phyloP scores from a whole-genome alignment of 768 basidiomycete species.

The Pleurotus tuber-regium region DNA sequence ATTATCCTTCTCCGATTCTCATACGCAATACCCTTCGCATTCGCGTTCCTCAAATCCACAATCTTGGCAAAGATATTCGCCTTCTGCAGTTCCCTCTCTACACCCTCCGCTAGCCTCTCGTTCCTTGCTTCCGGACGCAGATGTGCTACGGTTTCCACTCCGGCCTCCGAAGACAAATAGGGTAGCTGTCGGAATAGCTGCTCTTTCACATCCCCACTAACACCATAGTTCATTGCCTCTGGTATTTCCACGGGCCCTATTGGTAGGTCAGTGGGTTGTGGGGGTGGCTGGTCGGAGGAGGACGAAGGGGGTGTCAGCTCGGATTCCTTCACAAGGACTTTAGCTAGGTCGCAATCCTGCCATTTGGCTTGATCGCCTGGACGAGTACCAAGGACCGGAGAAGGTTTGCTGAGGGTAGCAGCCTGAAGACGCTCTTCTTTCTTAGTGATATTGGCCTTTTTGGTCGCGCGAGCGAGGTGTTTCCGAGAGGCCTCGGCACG shows the following conservation, averaged over 20 bases:
- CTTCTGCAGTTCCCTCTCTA: conserved; percentile 40
- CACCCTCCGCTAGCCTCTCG: conserved; percentile 20
- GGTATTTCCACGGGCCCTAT: conserved; percentile 48
- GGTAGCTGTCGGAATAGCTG: conserved; percentile 72
- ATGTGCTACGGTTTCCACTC: conserved; percentile 7
- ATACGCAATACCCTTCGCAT: conserved; percentile 79
- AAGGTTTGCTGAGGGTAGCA: conserved; percentile 38
- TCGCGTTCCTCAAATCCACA: conserved; percentile 85
- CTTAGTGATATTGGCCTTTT: conserved; percentile 43
- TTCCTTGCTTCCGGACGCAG: conserved; percentile 18
- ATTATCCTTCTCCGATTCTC: conserved; percentile 85
- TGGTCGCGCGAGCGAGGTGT: conserved; percentile 33
- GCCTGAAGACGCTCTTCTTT: conserved; percentile 34
- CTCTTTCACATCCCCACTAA: conserved; percentile 55
- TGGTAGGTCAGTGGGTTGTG: conserved; percentile 21
- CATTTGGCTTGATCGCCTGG: conserved; percentile 66
- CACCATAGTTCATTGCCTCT: conserved; percentile 58
- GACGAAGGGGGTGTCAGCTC: conserved; percentile 35
- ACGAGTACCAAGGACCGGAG: conserved; percentile 74
- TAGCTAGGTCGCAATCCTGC: conserved; percentile 63
- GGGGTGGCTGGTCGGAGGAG: too few relatives aligned
- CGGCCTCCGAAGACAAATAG: conserved; percentile 37
- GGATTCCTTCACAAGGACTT: conserved; percentile 55
- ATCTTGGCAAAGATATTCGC: conserved; percentile 60
- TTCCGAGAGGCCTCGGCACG: conserved; percentile 30